Percentiles rank a stretch among this genome's conserved stretches.
These are phyloP conservation scores for Calycina herbarum DNA, from an alignment of 2,329 filamentous ascomycete species.

Conservation along the genomic window DNA sequence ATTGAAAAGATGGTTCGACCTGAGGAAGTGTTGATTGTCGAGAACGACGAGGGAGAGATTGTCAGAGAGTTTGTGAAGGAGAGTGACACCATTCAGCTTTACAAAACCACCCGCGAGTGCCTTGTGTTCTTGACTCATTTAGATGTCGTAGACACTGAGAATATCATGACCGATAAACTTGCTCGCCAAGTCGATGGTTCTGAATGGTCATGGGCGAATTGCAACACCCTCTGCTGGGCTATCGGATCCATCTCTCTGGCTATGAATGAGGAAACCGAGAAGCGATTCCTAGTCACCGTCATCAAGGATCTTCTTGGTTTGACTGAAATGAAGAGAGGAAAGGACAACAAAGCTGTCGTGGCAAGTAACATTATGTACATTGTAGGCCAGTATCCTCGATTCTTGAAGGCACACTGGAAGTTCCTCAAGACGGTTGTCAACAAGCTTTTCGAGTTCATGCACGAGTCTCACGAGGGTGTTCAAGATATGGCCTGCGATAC, in stretches of 20 bases:
- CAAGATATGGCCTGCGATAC: slow-evolving; percentile 99
- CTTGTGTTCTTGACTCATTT: slow-evolving; percentile 96
- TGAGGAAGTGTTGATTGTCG: slow-evolving; percentile 97
- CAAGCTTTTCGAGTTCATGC: slow-evolving; percentile 99
- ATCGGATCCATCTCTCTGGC: slow-evolving; percentile 98
- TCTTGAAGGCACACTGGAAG: slow-evolving; percentile 99
- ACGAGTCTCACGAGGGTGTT: slow-evolving; percentile 97
- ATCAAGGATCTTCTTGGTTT: slow-evolving; percentile 97
- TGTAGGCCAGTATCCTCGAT: slow-evolving; percentile 96
- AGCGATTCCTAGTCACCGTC: slow-evolving; percentile 95
- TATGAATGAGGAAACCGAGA: slow-evolving; percentile 99
- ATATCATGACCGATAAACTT: slow-evolving; percentile 99
- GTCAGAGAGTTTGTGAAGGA: slow-evolving; percentile 99
- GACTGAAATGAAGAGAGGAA: slow-evolving; percentile 98
- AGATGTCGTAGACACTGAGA: slow-evolving; percentile 95
- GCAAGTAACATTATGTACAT: slow-evolving; percentile 99
- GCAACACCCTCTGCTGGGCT: slow-evolving; percentile 99
- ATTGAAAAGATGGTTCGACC: slow-evolving; percentile 99
- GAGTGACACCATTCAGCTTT: slow-evolving; percentile 97
- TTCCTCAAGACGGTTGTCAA: slow-evolving; percentile 99
- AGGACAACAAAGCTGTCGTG: slow-evolving; percentile 99
- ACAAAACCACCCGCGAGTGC: slow-evolving; percentile 98
- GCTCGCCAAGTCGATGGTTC: slow-evolving; percentile 90
- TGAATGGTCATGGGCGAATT: slow-evolving; percentile 99
- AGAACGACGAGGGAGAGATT: slow-evolving; percentile 98